These are phyloP conservation scores for Cercospora sp. DNA, from an alignment of 2,329 filamentous ascomycete species.

Conservation along the genomic window DNA sequence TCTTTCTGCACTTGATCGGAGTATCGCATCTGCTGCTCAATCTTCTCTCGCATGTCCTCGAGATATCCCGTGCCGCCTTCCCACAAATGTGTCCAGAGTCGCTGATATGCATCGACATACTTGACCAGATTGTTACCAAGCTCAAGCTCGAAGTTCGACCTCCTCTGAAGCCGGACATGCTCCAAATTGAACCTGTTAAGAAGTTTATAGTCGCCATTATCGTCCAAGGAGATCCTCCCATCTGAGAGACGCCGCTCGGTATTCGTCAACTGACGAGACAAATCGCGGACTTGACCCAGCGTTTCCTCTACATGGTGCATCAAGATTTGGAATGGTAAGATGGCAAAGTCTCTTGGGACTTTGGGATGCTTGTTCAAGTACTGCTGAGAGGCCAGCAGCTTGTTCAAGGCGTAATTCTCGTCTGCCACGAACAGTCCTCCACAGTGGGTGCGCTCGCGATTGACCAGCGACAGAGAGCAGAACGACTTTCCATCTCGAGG, in stretches of 20 bases:
- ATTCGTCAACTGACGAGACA: slow-evolving; percentile 36
- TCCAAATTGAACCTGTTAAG: slow-evolving; percentile 40
- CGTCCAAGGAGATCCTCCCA: slow-evolving; percentile 37
- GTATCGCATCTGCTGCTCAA: slow-evolving; percentile 40
- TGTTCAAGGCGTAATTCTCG: slow-evolving; percentile 33
- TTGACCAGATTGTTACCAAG: slow-evolving; percentile 37
- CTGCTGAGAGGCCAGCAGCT: slow-evolving; percentile 32
- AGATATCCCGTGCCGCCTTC: slow-evolving; percentile 39
- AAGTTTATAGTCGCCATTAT: slow-evolving; percentile 40
- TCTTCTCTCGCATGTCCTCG: slow-evolving; percentile 40
- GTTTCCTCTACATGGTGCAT: slow-evolving; percentile 38
- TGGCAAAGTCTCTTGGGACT: slow-evolving; percentile 39
- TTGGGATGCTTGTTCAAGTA: slow-evolving; percentile 40
- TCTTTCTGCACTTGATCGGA: slow-evolving; percentile 37
- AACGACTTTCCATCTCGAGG: slow-evolving; percentile 39
- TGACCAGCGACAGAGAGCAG: slow-evolving; percentile 40
- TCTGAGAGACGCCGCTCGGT: slow-evolving; percentile 39
- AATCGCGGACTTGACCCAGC: slow-evolving; percentile 33
- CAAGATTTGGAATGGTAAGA: slow-evolving; percentile 38
- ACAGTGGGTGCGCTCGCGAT: slow-evolving; percentile 36
- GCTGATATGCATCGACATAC: slow-evolving; percentile 38
- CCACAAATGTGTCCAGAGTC: slow-evolving; percentile 35
- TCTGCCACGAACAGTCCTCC: slow-evolving; percentile 38
- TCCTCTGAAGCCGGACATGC: slow-evolving; percentile 36
- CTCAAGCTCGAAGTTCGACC: slow-evolving; percentile 39